A percentile compares a stretch with the other conserved stretches of the same genome.
phyloP scores from a whole-genome alignment of 1,139 yeast genomes.

The Lizanozyma gosingica region DNA sequence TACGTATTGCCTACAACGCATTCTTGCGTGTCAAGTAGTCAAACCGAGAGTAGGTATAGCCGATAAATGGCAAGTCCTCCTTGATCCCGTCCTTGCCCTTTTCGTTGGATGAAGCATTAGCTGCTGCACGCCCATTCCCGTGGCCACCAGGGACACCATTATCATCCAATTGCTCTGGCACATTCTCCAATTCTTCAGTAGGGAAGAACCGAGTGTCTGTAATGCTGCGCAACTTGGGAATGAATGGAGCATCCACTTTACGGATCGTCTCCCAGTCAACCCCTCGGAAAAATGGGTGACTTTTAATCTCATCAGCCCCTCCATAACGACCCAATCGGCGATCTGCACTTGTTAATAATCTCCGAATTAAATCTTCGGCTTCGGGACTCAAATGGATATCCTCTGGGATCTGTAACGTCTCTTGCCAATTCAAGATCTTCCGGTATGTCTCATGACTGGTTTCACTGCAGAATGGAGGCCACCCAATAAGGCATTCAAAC shows the following conservation, averaged over 20 bases:
- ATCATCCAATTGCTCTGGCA: constrained; percentile 43
- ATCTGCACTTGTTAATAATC: constrained; percentile 76
- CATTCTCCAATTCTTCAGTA: constrained; percentile 90
- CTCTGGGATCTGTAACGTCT: constrained; percentile 87
- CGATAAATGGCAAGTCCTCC: constrained; percentile 91
- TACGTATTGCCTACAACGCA: constrained; percentile 46
- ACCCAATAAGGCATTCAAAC: constrained; percentile 97
- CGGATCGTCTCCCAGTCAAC: constrained; percentile 95
- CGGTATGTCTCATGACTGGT: constrained; percentile 98
- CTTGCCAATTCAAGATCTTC: constrained; percentile 93
- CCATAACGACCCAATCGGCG: constrained; percentile 84
- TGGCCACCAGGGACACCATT: not conserved
- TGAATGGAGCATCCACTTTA: constrained; percentile 91
- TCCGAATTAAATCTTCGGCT: constrained; percentile 83
- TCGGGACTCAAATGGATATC: constrained; percentile 92
- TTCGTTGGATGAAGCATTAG: constrained; percentile 15
- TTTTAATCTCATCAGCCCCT: constrained; percentile 89
- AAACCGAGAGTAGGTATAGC: constrained; percentile 90
- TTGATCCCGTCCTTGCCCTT: constrained; percentile 41
- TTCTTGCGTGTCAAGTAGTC: constrained; percentile 85
- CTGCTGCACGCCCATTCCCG: not conserved
- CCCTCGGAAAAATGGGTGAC: constrained; percentile 90
- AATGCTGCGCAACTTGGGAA: constrained; percentile 73
- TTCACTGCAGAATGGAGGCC: constrained; percentile 99
- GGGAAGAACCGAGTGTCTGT: constrained; percentile 98